phyloP scores from a whole-genome alignment of 1,284 basidiomycete species.

The Sphagnurus paluster region DNA sequence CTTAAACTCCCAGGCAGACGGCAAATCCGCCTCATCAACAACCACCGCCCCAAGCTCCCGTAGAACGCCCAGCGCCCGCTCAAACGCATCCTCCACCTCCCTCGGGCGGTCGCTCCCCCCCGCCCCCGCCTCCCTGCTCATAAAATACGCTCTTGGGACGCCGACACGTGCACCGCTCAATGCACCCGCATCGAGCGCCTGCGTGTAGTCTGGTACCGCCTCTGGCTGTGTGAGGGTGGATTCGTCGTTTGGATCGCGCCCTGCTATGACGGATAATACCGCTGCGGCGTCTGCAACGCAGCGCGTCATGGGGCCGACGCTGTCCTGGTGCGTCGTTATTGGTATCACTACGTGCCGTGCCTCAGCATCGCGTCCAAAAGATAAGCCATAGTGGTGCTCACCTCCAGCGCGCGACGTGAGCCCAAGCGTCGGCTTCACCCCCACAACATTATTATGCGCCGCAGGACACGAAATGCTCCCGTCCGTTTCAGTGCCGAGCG shows the following conservation, averaged over 20 bases:
- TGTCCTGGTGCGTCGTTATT: constrained; percentile 63
- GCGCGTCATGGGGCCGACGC: constrained; percentile 61
- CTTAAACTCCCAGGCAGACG: constrained; percentile 53
- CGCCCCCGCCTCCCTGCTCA: constrained; percentile 42
- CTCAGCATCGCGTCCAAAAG: background rate
- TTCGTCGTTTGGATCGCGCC: constrained; percentile 55
- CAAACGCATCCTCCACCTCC: constrained; percentile 41
- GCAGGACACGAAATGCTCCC: constrained; percentile 60
- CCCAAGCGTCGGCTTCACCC: constrained; percentile 64
- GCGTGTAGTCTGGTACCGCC: constrained; percentile 53
- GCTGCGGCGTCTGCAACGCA: constrained; percentile 60
- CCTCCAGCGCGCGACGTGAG: constrained; percentile 65
- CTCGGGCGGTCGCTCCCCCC: constrained; percentile 46
- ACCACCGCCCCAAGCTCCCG: constrained; percentile 55
- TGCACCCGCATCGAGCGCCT: constrained; percentile 48
- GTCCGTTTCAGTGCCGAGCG: constrained; percentile 67
- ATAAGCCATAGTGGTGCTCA: constrained; percentile 21
- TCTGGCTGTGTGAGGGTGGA: constrained; percentile 58
- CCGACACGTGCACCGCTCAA: constrained; percentile 60
- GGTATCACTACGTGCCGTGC: constrained; percentile 46
- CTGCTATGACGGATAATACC: constrained; percentile 61
- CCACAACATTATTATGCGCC: constrained; percentile 54
- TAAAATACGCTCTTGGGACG: constrained; percentile 51
- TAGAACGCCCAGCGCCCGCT: constrained; percentile 48
- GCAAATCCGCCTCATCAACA: constrained; percentile 63